These are phyloP conservation scores for Tetrahymena elliotti DNA, from an alignment of 73 alveolate species.

Conservation along the genomic window DNA sequence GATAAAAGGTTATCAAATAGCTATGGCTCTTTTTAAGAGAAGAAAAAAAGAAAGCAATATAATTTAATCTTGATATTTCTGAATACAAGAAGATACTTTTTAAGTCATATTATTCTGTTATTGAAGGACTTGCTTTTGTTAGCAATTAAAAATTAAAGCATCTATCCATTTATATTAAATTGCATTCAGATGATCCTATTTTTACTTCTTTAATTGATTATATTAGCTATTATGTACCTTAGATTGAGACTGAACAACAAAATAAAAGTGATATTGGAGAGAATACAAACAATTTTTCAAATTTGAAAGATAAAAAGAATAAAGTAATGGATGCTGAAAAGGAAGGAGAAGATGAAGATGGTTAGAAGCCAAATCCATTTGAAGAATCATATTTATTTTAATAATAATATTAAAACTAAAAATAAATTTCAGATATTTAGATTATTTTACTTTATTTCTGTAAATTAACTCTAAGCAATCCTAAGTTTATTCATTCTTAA, in stretches of 20 bases:
- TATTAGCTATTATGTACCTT: not conserved
- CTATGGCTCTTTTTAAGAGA: not conserved
- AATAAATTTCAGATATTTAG: not conserved
- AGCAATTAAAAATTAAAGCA: not conserved
- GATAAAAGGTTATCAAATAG: not conserved
- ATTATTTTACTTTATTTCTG: not conserved
- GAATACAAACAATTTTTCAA: no score
- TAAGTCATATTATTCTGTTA: not conserved
- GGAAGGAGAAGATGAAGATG: not conserved
- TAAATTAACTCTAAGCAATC: not conserved
- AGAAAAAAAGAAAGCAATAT: not conserved
- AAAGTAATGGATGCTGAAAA: not conserved
- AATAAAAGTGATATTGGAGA: not conserved
- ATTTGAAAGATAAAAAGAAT: not conserved
- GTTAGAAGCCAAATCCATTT: not conserved
- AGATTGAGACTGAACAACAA: not conserved
- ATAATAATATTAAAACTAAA: not conserved
- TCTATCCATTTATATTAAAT: not conserved
- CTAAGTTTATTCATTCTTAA: not conserved
- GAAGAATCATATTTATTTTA: not conserved
- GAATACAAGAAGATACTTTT: not conserved
- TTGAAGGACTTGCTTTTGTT: not conserved
- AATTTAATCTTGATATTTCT: not conserved
- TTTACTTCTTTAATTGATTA: not conserved
- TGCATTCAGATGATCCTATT: not conserved